These are phyloP conservation scores for Verticillium isaacii DNA, from an alignment of 2,329 filamentous ascomycete genomes.

Conservation along the genomic window DNA sequence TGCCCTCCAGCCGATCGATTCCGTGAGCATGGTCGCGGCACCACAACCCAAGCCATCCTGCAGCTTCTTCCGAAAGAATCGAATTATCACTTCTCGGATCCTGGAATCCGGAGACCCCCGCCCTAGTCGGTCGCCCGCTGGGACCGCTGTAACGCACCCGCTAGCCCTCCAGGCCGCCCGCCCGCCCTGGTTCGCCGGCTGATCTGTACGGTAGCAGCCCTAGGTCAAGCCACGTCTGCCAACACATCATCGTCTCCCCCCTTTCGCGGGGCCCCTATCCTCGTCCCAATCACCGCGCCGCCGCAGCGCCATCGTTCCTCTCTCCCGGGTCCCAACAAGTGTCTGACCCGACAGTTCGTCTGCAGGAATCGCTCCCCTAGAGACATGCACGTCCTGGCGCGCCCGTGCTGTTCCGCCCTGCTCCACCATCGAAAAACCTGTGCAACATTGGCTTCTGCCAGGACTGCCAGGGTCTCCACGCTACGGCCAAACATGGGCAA, in stretches of 20 bases:
- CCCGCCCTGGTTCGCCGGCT: conserved; percentile 1
- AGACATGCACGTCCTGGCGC: neutral
- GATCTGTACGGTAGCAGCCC: conserved; percentile 7
- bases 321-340: conserved; percentile 10
- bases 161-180: neutral
- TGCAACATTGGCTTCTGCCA: neutral
- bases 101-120: neutral
- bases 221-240: conserved; percentile 12
- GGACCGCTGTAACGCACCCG: neutral
- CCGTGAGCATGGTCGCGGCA: neutral
- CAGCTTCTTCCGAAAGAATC: conserved; percentile 1
- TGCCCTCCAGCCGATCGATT: neutral
- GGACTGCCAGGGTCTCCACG: neutral
- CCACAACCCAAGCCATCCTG: neutral
- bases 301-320: conserved; percentile 10
- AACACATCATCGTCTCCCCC: conserved; percentile 4
- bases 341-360: conserved; percentile 13
- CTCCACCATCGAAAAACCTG: neutral
- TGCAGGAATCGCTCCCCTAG: conserved; percentile 9
- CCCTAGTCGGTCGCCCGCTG: neutral
- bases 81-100: neutral
- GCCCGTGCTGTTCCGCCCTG: neutral
- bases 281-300: neutral
- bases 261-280: neutral
- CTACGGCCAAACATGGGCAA: neutral